Base-by-base conservation (phyloP, 176 grass and related monocot genomes). In the Paspalum vaginatum region DNA sequence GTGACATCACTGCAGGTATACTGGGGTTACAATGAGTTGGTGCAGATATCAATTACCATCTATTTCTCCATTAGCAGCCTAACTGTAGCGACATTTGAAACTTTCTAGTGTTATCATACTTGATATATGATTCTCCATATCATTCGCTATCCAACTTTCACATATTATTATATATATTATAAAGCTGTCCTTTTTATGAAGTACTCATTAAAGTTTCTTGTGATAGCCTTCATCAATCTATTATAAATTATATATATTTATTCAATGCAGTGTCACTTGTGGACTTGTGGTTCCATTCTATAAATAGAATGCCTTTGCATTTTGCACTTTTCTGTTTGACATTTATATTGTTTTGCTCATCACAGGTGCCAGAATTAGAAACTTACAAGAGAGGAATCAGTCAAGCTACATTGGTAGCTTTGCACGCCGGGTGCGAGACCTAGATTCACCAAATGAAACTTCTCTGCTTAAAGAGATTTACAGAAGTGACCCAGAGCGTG, bases 401-500 rank as follows among this genome's bases (percentile, higher is more conserved):
- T 99, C 96, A 65, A 99, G 92, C 46, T 99, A 95, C 91, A 85
- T 83, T 78, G 96, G 96, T 65, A 85, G 73, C 86, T 74, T 99
- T 89, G 82, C 96, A 75, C 90, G 90, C 68, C 88, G 90, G 68
- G 74, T 78, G 64, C 78, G 88, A 72, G 81, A 95, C 46, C 75
- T 93, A 54, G 90, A 89, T 42, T 66, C 75, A n/a, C 77, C 86
- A 63, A 99, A 68, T 45, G 82, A 89, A 77, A 12, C 65, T 74
- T 61, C 84, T 61, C 75, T 99, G 64, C 84, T 99, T 51, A 99
- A 93, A 85, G 96, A 99, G 79, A 90, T 99, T 42, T 93, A 91
- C 72, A 95, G 88, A 91, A 93, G 88, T 91, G 96, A 95, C 62
- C 96, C 96, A 81, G 96, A 95, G 82, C 91, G 88, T 83, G 88